Evolutionary conservation across 2,329 filamentous ascomycete species (phyloP), one percentile per base, ranked within the genome.

Genomic region (Aspergillus intermedius): DNA sequence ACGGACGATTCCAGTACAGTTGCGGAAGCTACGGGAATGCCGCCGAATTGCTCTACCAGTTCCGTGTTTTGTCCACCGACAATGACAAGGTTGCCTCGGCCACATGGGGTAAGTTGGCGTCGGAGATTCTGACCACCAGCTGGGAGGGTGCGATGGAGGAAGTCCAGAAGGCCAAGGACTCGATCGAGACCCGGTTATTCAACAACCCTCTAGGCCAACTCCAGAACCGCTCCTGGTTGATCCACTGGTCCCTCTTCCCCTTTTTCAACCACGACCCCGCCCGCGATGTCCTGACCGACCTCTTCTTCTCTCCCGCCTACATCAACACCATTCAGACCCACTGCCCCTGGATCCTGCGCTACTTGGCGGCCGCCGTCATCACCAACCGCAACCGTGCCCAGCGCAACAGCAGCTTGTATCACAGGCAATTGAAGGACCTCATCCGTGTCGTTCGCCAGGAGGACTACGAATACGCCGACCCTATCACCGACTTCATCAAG

Each of bases 241-340:
- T 95, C 63, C 93, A 98, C 86, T 98, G 93, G 91, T 85, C 88
- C 42, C 84, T 98, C 53, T 98, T 97, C 82, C 91, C 93, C 54
- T 91, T 96, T 76, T 98, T 97, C 82, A 97, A 98, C 83, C 86
- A 88, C 76, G 91, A 97, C 64, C 80, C 83, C 57, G 88, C 89
- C 50, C 89, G 91, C 65, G 93, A 98, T 67, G 82, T 83, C 60
- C 81, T 98, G 62, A 88, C 93, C 66, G 93, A 98, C 62, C 84
- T 97, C 69, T 93, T 96, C 80, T 97, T 98, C 82, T 94, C 87
- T 56, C 87, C 91, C 56, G 82, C 89, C 62, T 98, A 89, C 80
- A 98, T 98, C 83, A 98, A 97, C 82, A 97, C 91, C 62, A 96
- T 98, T 71, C 93, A 98, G 80, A 96, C 93, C 51, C 87, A 84